Evolutionary conservation across 1,139 yeast genomes (phyloP).

Genomic region (Candida sanyaensis): DNA sequence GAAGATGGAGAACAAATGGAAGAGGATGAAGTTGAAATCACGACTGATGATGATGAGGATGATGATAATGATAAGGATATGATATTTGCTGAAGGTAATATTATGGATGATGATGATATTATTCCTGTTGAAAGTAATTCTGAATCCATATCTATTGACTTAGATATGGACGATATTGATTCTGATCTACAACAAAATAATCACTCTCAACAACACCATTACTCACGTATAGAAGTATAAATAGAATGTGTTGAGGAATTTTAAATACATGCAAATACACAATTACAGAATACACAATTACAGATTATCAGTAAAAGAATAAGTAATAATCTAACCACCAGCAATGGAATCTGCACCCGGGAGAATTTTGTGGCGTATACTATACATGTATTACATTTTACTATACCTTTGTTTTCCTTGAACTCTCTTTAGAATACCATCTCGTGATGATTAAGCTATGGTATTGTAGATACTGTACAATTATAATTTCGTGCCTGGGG

Average conservation of each 20-base stretch:
- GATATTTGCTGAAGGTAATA: conserved; percentile 6
- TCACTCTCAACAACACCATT: neutral
- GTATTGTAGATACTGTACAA: too few relatives aligned
- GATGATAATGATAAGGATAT: conserved; percentile 5
- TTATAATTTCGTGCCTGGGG: too few relatives aligned
- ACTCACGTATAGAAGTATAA: conserved; percentile 7
- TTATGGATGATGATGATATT: conserved; percentile 10
- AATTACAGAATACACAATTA: neutral
- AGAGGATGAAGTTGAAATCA: conserved; percentile 12
- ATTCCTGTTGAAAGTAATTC: conserved; percentile 3
- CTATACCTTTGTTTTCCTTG: too few relatives aligned
- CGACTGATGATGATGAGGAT: conserved; percentile 11
- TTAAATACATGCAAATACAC: neutral
- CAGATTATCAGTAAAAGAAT: too few relatives aligned
- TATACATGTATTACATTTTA: too few relatives aligned
- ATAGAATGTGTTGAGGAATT: neutral
- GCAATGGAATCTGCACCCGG: too few relatives aligned
- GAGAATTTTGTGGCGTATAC: too few relatives aligned
- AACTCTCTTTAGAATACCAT: too few relatives aligned
- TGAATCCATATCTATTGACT: conserved; percentile 9
- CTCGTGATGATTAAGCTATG: too few relatives aligned
- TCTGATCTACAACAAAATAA: neutral
- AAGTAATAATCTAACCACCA: too few relatives aligned
- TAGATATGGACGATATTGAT: conserved; percentile 9
- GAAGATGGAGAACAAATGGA: conserved; percentile 14